These are phyloP conservation scores for Vitis hybrid DNA, from an alignment of 177 flowering plant species.

Conservation along the genomic window DNA sequence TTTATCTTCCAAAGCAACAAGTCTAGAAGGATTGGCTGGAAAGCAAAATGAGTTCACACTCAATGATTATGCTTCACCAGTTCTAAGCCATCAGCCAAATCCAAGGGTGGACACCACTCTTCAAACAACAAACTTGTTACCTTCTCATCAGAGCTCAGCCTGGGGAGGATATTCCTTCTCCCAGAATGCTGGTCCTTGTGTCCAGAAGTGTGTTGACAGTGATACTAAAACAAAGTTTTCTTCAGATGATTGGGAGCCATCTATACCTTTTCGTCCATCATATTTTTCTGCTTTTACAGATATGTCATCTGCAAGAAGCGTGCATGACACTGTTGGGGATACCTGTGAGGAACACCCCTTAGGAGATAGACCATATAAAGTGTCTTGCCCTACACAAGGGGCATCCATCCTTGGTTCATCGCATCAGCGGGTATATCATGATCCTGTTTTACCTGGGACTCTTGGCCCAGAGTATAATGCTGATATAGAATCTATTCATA, in stretches of 20 bases:
- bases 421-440: constrained; percentile 20
- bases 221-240: constrained; percentile 25
- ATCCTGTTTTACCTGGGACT: constrained; percentile 20
- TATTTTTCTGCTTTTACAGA: constrained; percentile 32
- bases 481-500: constrained; percentile 19
- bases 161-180: constrained; percentile 26
- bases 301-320: constrained; percentile 42
- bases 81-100: constrained; percentile 19
- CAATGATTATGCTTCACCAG: constrained; percentile 18
- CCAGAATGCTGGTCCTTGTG: constrained; percentile 16
- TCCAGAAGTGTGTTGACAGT: constrained; percentile 19
- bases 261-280: constrained; percentile 80
- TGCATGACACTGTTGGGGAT: constrained; percentile 68
- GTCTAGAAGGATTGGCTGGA: constrained; percentile 13
- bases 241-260: constrained; percentile 76
- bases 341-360: constrained; percentile 47
- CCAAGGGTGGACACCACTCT: constrained; percentile 17
- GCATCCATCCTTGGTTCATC: constrained; percentile 14
- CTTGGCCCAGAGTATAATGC: constrained; percentile 16
- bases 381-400: constrained; percentile 25
- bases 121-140: constrained; percentile 15
- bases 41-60: constrained; percentile 10
- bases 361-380: constrained; percentile 22
- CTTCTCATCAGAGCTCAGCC: constrained; percentile 21
- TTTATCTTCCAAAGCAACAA: constrained; percentile 19